phyloP scores from a whole-genome alignment of 768 basidiomycete genomes.

The Pisolithus sp. region DNA sequence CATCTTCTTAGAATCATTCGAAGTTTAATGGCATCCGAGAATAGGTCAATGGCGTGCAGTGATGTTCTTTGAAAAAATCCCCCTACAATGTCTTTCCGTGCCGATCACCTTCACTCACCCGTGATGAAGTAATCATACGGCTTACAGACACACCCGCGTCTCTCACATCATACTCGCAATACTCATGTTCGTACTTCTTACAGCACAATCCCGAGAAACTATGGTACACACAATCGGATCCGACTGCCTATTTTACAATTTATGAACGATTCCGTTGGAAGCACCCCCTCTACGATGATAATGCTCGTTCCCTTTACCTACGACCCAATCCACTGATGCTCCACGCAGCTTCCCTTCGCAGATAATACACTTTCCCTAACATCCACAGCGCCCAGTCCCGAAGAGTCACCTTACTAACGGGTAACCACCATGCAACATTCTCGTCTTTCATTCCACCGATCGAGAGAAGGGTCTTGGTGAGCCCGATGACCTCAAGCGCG shows the following conservation, averaged over 20 bases:
- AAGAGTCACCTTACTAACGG: conserved; percentile 19
- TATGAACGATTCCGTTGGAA: too few relatives aligned
- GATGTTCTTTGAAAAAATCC: too few relatives aligned
- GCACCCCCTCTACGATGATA: too few relatives aligned
- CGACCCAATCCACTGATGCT: conserved; percentile 23
- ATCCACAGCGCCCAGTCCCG: conserved; percentile 23
- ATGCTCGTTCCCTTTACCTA: conserved; percentile 5
- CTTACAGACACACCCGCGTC: neutral
- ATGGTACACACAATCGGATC: too few relatives aligned
- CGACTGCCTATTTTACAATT: too few relatives aligned
- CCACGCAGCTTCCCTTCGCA: conserved; percentile 18
- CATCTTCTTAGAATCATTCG: too few relatives aligned
- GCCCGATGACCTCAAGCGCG: conserved; percentile 37
- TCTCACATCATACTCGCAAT: neutral
- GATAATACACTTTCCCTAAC: conserved; percentile 13
- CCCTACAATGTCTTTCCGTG: too few relatives aligned
- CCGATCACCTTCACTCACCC: too few relatives aligned
- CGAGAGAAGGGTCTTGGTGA: conserved; percentile 32
- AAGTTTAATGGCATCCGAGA: too few relatives aligned
- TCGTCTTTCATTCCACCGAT: conserved; percentile 21
- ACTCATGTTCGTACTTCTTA: neutral
- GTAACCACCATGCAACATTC: conserved; percentile 18
- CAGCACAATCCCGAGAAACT: neutral
- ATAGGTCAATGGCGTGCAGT: too few relatives aligned
- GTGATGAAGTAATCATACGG: neutral